phyloP scores from a whole-genome alignment of 1,284 basidiomycete species.

The Coniferiporia weirii region DNA sequence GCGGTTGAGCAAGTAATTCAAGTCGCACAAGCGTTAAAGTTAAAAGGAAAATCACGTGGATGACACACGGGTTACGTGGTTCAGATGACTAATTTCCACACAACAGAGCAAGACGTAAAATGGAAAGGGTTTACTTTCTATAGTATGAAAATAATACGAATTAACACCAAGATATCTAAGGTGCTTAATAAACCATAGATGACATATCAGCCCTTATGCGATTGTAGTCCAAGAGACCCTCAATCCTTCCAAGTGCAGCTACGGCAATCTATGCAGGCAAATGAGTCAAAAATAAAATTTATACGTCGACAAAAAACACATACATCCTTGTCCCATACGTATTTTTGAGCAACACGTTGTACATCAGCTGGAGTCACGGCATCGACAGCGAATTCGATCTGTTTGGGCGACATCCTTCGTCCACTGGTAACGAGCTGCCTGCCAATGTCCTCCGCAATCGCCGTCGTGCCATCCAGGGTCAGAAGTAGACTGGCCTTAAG shows the following conservation, averaged over 20 bases:
- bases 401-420: conserved; percentile 82
- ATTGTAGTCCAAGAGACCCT: conserved; percentile 86
- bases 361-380: conserved; percentile 88
- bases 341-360: conserved; percentile 91
- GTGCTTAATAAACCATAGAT: conserved; percentile 61
- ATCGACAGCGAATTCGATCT: conserved; percentile 93
- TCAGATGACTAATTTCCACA: neutral
- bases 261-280: conserved; percentile 57
- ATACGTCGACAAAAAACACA: conserved; percentile 28
- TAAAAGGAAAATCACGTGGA: neutral
- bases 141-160: too few species aligned
- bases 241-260: conserved; percentile 79
- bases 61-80: neutral
- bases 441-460: conserved; percentile 97
- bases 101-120: neutral
- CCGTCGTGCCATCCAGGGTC: conserved; percentile 90
- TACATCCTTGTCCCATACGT: conserved; percentile 94
- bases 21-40: neutral
- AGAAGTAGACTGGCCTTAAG: conserved; percentile 93
- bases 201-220: conserved; percentile 79
- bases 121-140: neutral
- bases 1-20: neutral
- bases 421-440: conserved; percentile 95
- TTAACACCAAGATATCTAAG: neutral
- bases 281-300: conserved; percentile 18